These are phyloP conservation scores for Multifurca ochricompacta DNA, from an alignment of 768 basidiomycete species.

Conservation along the genomic window DNA sequence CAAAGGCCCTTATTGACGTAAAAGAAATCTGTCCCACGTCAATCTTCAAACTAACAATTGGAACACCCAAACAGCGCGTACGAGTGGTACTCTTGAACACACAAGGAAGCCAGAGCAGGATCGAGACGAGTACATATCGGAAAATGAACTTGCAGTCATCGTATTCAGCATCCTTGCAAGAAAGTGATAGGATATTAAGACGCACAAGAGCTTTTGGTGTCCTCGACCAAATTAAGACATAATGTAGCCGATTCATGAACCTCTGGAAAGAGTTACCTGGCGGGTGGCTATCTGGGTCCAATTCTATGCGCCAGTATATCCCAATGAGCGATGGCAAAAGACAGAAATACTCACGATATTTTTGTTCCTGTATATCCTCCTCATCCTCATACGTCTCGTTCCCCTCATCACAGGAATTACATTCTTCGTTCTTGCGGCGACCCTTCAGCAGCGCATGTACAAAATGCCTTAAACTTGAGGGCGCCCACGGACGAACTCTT, in stretches of 20 bases:
- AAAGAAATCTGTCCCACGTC: slow-evolving; percentile 30
- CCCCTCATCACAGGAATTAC: slow-evolving; percentile 27
- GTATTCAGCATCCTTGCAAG: neutral
- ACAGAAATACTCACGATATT: slow-evolving; percentile 15
- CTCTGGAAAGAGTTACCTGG: slow-evolving; percentile 38
- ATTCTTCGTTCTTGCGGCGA: slow-evolving; percentile 21
- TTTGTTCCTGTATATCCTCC: slow-evolving; percentile 20
- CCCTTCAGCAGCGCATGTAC: slow-evolving; percentile 26
- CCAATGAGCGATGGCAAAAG: neutral
- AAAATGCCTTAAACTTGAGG: slow-evolving; percentile 35
- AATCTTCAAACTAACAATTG: neutral
- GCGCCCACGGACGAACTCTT: slow-evolving; percentile 40
- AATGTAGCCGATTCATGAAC: slow-evolving; percentile 31
- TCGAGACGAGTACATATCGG: slow-evolving; percentile 40
- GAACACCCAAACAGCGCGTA: slow-evolving; percentile 24
- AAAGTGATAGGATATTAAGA: neutral
- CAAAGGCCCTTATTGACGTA: slow-evolving; percentile 42
- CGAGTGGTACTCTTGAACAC: slow-evolving; percentile 38
- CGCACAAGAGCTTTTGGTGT: slow-evolving; percentile 36
- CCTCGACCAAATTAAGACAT: slow-evolving; percentile 32
- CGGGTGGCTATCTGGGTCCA: slow-evolving; percentile 43
- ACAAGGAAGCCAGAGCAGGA: slow-evolving; percentile 45
- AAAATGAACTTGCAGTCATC: slow-evolving; percentile 37
- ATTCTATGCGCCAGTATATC: slow-evolving; percentile 23
- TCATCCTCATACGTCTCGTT: slow-evolving; percentile 23